A percentile compares a stretch with the other conserved stretches of the same genome.
phyloP scores from a whole-genome alignment of 352 stramenopile species.

The Globisporangium viniferum region DNA sequence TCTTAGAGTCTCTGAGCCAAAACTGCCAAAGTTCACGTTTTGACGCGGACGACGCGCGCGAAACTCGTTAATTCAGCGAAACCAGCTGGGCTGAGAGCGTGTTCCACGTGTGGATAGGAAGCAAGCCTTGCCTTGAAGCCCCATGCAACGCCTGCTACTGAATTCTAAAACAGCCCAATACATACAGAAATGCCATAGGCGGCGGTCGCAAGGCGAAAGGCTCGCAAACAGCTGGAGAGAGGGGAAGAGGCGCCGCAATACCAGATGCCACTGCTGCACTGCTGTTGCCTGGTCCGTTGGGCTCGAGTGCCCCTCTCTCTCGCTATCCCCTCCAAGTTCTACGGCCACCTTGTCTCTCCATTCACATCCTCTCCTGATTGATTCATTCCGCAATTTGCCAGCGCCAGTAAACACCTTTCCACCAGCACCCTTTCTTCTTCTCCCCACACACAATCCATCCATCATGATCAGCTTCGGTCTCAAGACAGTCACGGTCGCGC shows the following conservation, averaged over 20 bases:
- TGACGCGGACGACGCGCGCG: neutral
- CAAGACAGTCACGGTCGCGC: slow-evolving; percentile 5
- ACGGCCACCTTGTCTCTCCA: neutral
- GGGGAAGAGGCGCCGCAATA: neutral
- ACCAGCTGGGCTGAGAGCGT: neutral
- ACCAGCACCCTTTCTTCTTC: neutral
- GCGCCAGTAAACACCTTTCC: neutral
- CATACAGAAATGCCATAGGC: neutral
- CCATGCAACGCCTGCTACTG: neutral
- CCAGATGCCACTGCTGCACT: neutral
- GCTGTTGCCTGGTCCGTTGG: neutral
- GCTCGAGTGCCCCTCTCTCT: neutral
- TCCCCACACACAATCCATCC: neutral
- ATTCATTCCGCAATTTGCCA: slow-evolving; percentile 13
- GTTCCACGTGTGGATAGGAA: slow-evolving; percentile 9
- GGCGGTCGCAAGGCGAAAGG: neutral
- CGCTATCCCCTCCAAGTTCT: neutral
- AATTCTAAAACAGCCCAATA: neutral
- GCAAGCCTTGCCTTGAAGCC: neutral
- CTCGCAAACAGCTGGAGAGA: neutral
- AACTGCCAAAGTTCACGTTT: neutral
- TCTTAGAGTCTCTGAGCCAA: neutral
- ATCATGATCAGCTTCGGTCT: slow-evolving; percentile 10
- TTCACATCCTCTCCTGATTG: neutral
- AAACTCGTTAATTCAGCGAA: slow-evolving; percentile 6